A percentile compares a stretch with the other conserved stretches of the same genome.
These are phyloP conservation scores for Galeopsis tetrahit DNA, from an alignment of 257 asterid genomes.

Conservation along the genomic window DNA sequence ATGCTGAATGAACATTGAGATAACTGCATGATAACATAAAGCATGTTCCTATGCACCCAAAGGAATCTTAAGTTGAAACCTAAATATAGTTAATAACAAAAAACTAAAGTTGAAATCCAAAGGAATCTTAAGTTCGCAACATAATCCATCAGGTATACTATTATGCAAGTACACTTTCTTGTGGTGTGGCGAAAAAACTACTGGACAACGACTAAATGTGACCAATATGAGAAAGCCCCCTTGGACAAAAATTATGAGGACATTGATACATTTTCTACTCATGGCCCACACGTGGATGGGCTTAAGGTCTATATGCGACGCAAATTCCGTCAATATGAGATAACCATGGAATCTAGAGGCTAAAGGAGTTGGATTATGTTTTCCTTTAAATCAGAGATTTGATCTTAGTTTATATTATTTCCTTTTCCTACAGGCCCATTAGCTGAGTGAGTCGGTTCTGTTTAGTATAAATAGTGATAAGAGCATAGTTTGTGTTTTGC, in stretches of 20 bases:
- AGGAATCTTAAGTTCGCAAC: conserved; percentile 1
- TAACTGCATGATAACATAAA: conserved; percentile 1
- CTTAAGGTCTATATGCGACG: no score
- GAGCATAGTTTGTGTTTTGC: no score
- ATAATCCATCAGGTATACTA: not conserved
- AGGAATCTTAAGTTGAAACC: conserved; percentile 5
- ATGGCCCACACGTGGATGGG: no score
- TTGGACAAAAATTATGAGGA: not conserved
- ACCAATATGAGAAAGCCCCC: conserved; percentile 2
- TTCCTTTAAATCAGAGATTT: no score
- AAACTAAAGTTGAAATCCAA: not conserved
- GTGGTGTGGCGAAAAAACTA: conserved; percentile 1
- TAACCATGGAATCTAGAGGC: no score
- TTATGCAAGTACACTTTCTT: not conserved
- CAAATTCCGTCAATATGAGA: no score
- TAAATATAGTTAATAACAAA: not conserved
- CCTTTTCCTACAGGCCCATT: no score
- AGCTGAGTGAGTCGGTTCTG: no score
- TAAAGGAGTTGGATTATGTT: no score
- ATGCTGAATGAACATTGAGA: conserved; percentile 6
- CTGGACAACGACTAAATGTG: not conserved
- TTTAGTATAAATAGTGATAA: no score
- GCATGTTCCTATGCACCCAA: conserved; percentile 16
- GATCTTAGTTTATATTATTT: no score
- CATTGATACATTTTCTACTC: no score